Evolutionary conservation across 208 protist species (phyloP).

Genomic region (Leishmania major): DNA sequence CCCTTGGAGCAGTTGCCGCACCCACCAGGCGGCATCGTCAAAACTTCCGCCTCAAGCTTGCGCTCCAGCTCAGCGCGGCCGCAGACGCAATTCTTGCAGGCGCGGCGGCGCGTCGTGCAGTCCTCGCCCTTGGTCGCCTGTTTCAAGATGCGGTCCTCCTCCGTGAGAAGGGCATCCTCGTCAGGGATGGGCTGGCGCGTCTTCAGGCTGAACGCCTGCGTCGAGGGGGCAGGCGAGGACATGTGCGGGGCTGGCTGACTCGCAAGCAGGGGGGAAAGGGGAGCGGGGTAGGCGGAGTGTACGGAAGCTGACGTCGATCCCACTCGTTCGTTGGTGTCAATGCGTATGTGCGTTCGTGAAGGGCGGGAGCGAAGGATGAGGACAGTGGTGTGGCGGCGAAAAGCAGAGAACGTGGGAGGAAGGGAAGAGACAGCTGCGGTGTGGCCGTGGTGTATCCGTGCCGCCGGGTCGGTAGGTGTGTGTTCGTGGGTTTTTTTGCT

Average conservation of each 20-base stretch:
- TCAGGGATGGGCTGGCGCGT: constrained; percentile 79
- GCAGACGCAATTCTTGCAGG: constrained; percentile 91
- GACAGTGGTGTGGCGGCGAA: background rate
- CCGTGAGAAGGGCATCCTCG: constrained; percentile 76
- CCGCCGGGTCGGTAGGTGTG: background rate
- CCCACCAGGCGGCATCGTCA: constrained; percentile 67
- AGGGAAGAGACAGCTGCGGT: background rate
- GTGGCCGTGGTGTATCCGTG: background rate
- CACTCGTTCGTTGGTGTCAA: background rate
- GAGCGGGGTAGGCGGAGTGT: background rate
- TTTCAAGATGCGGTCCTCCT: constrained; percentile 71
- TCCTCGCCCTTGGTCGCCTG: constrained; percentile 62
- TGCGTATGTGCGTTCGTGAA: constrained; percentile 8
- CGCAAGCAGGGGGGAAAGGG: background rate
- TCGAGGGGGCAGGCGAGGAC: constrained; percentile 25
- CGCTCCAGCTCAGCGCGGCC: constrained; percentile 79
- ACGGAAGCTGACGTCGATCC: background rate
- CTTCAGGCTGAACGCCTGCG: constrained; percentile 78
- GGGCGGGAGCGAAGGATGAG: constrained; percentile 7
- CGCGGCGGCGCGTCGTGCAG: constrained; percentile 81
- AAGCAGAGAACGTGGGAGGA: background rate
- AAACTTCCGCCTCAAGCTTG: constrained; percentile 42
- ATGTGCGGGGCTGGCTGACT: background rate
- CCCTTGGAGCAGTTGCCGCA: constrained; percentile 90
- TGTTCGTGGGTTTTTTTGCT: background rate